Percentiles rank a stretch among this genome's conserved stretches.
Evolutionary conservation across 257 asterid species (phyloP).

Genomic region (Linderniella brevidens): DNA sequence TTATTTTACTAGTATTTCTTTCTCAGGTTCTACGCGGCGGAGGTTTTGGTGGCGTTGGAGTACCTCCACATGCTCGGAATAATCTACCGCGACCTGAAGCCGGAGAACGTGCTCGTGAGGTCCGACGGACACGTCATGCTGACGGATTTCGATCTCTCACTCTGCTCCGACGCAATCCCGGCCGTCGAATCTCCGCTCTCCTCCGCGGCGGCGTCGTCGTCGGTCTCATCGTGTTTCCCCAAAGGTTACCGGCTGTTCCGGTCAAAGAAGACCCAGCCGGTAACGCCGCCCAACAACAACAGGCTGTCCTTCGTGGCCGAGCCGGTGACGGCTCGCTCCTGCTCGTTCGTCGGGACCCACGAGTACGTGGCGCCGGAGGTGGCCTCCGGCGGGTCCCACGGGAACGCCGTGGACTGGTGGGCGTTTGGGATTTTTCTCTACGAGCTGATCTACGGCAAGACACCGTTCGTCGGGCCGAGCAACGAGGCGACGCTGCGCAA

Average conservation of each 20-base stretch:
- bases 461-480: conserved; percentile 59
- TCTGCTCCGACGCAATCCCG: conserved; percentile 63
- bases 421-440: conserved; percentile 68
- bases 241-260: conserved; percentile 44
- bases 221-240: conserved; percentile 45
- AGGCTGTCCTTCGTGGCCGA: conserved; percentile 63
- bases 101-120: conserved; percentile 83
- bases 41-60: conserved; percentile 74
- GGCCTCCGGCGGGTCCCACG: conserved; percentile 68
- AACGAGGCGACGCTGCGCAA: conserved; percentile 51
- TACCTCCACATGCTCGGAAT: conserved; percentile 83
- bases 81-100: conserved; percentile 75
- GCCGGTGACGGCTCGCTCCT: conserved; percentile 67
- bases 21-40: conserved; percentile 76
- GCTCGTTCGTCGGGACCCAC: conserved; percentile 86
- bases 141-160: conserved; percentile 73
- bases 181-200: conserved; percentile 61
- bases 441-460: conserved; percentile 78
- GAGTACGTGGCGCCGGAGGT: conserved; percentile 96
- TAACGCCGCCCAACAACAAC: conserved; percentile 35
- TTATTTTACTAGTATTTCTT: neutral
- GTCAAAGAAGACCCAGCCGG: conserved; percentile 50
- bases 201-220: conserved; percentile 11
- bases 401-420: conserved; percentile 95
- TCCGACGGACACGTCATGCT: conserved; percentile 92